A percentile compares a stretch with the other conserved stretches of the same genome.
phyloP scores from a whole-genome alignment of 2,329 filamentous ascomycete species.

The Cryphonectria japonica region DNA sequence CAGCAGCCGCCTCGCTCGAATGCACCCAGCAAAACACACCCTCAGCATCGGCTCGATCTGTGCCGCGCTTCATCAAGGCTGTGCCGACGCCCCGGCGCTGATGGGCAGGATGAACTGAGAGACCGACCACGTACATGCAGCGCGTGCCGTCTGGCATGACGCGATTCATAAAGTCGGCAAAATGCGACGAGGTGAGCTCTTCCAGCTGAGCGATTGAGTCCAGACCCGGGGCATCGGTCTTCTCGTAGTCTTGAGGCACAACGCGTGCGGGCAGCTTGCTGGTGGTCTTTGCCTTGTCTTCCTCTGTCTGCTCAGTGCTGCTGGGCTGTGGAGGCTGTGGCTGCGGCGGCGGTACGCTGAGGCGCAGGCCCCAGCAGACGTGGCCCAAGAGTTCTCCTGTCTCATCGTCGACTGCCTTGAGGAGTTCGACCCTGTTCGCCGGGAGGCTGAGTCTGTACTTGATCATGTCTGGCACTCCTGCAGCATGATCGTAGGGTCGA shows the following conservation, averaged over 20 bases:
- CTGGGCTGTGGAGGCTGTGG: slow-evolving; percentile 23
- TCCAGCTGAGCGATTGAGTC: slow-evolving; percentile 38
- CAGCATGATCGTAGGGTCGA: slow-evolving; percentile 37
- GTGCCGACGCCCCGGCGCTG: slow-evolving; percentile 41
- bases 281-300: neutral
- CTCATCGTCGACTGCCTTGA: slow-evolving; percentile 40
- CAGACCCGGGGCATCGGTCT: slow-evolving; percentile 1
- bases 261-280: too few relatives aligned
- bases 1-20: slow-evolving; percentile 39
- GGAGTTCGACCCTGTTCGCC: slow-evolving; percentile 33
- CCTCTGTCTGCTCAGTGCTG: neutral
- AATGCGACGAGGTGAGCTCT: slow-evolving; percentile 37
- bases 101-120: slow-evolving; percentile 38
- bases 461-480: slow-evolving; percentile 32
- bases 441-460: slow-evolving; percentile 32
- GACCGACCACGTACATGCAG: slow-evolving; percentile 42
- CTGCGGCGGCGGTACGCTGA: slow-evolving; percentile 30
- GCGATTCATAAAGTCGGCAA: slow-evolving; percentile 36
- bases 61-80: slow-evolving; percentile 41
- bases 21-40: slow-evolving; percentile 42
- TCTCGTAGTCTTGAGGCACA: neutral
- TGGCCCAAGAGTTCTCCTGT: slow-evolving; percentile 39
- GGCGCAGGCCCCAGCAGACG: slow-evolving; percentile 40
- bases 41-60: slow-evolving; percentile 36
- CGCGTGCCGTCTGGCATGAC: slow-evolving; percentile 35